phyloP scores from a whole-genome alignment of 805 yeast genomes.

The Maudiozyma pseudohumilis region DNA sequence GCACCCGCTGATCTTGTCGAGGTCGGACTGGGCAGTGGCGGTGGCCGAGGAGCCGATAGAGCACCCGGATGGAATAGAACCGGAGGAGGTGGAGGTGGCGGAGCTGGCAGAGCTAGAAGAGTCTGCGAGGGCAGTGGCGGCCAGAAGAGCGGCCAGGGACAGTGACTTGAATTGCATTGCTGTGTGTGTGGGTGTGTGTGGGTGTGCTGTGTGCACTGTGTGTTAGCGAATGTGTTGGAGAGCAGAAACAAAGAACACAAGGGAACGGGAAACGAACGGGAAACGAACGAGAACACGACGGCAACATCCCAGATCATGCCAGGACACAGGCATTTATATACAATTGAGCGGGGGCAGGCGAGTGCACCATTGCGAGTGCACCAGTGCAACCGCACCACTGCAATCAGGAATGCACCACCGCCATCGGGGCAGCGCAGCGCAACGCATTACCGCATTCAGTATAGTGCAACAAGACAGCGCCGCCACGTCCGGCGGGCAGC shows the following conservation, averaged over 20 bases:
- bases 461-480: too few relatives aligned
- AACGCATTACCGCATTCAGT: too few relatives aligned
- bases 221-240: not conserved
- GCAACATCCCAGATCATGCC: not conserved
- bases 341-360: too few relatives aligned
- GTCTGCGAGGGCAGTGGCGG: slow-evolving; percentile 40
- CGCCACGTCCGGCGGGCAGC: too few relatives aligned
- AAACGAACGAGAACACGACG: not conserved
- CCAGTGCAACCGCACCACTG: too few relatives aligned
- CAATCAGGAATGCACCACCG: too few relatives aligned
- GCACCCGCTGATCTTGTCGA: slow-evolving; percentile 67
- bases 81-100: slow-evolving; percentile 28
- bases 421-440: too few relatives aligned
- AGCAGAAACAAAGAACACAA: not conserved
- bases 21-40: slow-evolving; percentile 70
- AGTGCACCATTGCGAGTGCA: too few relatives aligned
- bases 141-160: slow-evolving; percentile 39
- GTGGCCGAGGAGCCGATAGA: slow-evolving; percentile 51
- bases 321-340: not conserved
- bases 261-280: not conserved
- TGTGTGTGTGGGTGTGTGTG: slow-evolving; percentile 13
- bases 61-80: slow-evolving; percentile 50
- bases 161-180: slow-evolving; percentile 45
- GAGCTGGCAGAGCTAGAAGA: not conserved
- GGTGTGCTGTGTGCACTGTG: not conserved